Percentiles rank a stretch among this genome's conserved stretches.
Conservation (phyloP, 2,329 filamentous ascomycete genomes). For the Uncinocarpus reesii region DNA sequence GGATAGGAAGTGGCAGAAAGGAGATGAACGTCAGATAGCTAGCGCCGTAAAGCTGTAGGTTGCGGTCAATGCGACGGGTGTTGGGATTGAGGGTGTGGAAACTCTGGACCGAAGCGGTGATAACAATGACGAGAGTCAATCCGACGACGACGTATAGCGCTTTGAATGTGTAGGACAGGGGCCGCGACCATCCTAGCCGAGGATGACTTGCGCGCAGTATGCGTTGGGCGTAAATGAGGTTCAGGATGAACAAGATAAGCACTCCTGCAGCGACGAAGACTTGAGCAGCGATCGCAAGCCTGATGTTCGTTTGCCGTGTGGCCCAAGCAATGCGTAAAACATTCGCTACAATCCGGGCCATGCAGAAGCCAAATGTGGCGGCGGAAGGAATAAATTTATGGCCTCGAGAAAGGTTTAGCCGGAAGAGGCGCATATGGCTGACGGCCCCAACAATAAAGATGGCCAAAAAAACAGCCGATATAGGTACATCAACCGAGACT, state of each 20-base stretch:
- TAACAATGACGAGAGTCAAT: slow-evolving; percentile 54
- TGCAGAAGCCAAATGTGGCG: slow-evolving; percentile 41
- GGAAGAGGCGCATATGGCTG: slow-evolving; percentile 39
- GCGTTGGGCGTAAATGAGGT: slow-evolving; percentile 66
- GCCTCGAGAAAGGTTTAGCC: slow-evolving; percentile 31
- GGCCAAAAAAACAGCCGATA: slow-evolving; percentile 52
- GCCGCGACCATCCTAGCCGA: slow-evolving; percentile 55
- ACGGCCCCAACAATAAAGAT: slow-evolving; percentile 36
- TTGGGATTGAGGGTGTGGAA: slow-evolving; percentile 54
- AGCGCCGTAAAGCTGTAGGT: slow-evolving; percentile 53
- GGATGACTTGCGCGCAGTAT: slow-evolving; percentile 65
- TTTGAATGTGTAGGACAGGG: slow-evolving; percentile 45
- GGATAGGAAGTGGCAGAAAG: slow-evolving; percentile 54
- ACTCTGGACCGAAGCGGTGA: slow-evolving; percentile 52
- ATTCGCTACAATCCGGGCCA: slow-evolving; percentile 40
- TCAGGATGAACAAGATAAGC: slow-evolving; percentile 64
- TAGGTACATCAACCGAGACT: slow-evolving; percentile 50
- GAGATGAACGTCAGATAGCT: slow-evolving; percentile 55
- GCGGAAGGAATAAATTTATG: slow-evolving; percentile 44
- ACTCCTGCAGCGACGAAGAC: slow-evolving; percentile 66
- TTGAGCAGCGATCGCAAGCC: slow-evolving; percentile 47
- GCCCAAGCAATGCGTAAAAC: slow-evolving; percentile 50
- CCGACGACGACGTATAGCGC: slow-evolving; percentile 50
- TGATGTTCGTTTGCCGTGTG: slow-evolving; percentile 33
- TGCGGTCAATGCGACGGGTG: slow-evolving; percentile 45